Percentiles rank a stretch among this genome's conserved stretches.
phyloP scores from a whole-genome alignment of 2,329 filamentous ascomycete genomes.

The Pezicula carpinea region DNA sequence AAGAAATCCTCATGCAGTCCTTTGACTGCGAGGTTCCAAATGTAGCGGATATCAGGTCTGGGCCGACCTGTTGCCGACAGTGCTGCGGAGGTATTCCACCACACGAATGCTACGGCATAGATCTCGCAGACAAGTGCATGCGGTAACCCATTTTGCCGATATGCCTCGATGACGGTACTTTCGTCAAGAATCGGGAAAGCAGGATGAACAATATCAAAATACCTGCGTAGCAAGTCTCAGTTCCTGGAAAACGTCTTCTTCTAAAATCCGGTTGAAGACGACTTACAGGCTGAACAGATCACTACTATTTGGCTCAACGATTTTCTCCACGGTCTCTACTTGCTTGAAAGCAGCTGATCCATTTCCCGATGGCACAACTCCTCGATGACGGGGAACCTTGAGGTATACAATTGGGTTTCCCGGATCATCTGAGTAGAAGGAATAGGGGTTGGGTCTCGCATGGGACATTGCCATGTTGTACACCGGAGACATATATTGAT shows the following conservation, averaged over 20 bases:
- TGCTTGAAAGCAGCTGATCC: constrained; percentile 42
- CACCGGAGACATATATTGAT: constrained; percentile 49
- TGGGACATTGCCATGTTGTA: constrained; percentile 28
- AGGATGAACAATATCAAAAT: constrained; percentile 51
- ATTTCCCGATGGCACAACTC: constrained; percentile 33
- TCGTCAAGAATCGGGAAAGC: constrained; percentile 59
- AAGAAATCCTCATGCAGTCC: constrained; percentile 56
- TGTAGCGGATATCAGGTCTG: constrained; percentile 53
- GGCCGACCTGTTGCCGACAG: constrained; percentile 36
- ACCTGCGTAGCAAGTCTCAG: constrained; percentile 34
- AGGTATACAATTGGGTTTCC: constrained; percentile 37
- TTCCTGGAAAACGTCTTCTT: constrained; percentile 1
- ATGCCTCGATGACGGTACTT: constrained; percentile 36
- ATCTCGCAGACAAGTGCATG: constrained; percentile 52
- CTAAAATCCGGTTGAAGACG: not conserved
- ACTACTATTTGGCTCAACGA: constrained; percentile 49
- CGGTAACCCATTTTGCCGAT: constrained; percentile 43
- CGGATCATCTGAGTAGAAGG: constrained; percentile 40
- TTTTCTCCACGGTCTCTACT: constrained; percentile 51
- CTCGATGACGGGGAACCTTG: constrained; percentile 19
- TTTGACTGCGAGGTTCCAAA: constrained; percentile 58
- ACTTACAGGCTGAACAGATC: constrained; percentile 45
- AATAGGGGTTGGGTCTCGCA: constrained; percentile 29
- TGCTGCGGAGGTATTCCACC: constrained; percentile 47
- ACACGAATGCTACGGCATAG: constrained; percentile 53